Conservation (phyloP, 257 asterid genomes). For the Capsicum rhomboideum region DNA sequence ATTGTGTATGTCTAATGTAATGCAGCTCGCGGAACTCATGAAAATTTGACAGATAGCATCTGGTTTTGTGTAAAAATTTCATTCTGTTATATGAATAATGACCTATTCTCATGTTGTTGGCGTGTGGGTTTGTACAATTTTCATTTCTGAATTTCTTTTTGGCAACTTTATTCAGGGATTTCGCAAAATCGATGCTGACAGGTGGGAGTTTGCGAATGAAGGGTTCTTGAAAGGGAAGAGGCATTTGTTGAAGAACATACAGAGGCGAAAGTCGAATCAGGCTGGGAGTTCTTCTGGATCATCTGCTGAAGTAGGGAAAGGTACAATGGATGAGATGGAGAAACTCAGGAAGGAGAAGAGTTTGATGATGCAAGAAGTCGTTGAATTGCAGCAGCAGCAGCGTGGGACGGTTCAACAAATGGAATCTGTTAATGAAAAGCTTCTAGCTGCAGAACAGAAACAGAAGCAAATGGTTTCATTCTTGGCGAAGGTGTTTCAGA, state of each 20-base stretch:
- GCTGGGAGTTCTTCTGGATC: slow-evolving; percentile 39
- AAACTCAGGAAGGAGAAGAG: slow-evolving; percentile 54
- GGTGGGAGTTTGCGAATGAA: slow-evolving; percentile 77
- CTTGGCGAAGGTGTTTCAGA: slow-evolving; percentile 64
- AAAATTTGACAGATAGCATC: slow-evolving; percentile 12
- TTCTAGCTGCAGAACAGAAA: slow-evolving; percentile 58
- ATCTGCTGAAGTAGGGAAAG: slow-evolving; percentile 24
- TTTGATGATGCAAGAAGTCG: slow-evolving; percentile 58
- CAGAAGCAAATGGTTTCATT: slow-evolving; percentile 88
- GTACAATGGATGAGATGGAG: slow-evolving; percentile 49
- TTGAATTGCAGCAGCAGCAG: slow-evolving; percentile 68
- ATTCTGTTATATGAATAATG: not conserved
- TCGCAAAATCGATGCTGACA: slow-evolving; percentile 68
- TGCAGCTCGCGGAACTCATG: slow-evolving; percentile 17
- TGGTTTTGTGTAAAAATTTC: slow-evolving; percentile 12
- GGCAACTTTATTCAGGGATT: slow-evolving; percentile 46
- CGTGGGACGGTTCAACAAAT: slow-evolving; percentile 44
- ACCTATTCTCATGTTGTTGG: not conserved
- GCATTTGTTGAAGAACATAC: slow-evolving; percentile 60
- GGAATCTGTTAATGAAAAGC: slow-evolving; percentile 57
- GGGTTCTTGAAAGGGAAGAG: slow-evolving; percentile 60
- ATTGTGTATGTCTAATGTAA: slow-evolving; percentile 17
- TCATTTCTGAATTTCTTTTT: not conserved
- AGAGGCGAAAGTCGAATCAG: slow-evolving; percentile 64
- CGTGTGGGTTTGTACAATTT: not conserved